These are phyloP conservation scores for Penicillium taxi DNA, from an alignment of 495 filamentous ascomycete genomes.

Conservation along the genomic window DNA sequence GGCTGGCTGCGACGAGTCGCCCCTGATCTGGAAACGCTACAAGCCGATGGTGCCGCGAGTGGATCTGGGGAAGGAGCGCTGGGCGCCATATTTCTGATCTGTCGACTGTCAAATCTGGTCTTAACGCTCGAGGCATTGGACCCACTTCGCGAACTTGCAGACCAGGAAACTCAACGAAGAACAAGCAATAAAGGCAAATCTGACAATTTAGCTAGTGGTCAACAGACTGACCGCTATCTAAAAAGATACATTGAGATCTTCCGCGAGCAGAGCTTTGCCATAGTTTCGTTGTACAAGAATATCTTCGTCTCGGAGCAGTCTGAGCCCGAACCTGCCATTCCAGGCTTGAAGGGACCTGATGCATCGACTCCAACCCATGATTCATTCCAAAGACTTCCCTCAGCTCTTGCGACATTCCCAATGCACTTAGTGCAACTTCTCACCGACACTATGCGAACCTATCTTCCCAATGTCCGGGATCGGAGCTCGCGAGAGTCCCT, in stretches of 20 bases:
- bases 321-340: slow-evolving; percentile 25
- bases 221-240: slow-evolving; percentile 89
- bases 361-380: slow-evolving; percentile 26
- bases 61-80: slow-evolving; percentile 53
- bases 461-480: slow-evolving; percentile 79
- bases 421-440: slow-evolving; percentile 78
- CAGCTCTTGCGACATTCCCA: slow-evolving; percentile 75
- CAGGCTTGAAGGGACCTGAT: slow-evolving; percentile 21
- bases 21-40: slow-evolving; percentile 59
- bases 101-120: slow-evolving; percentile 70
- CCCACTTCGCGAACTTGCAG: slow-evolving; percentile 78
- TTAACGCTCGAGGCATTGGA: slow-evolving; percentile 77
- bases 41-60: slow-evolving; percentile 32
- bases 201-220: slow-evolving; percentile 59
- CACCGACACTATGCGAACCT: slow-evolving; percentile 64
- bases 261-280: slow-evolving; percentile 93
- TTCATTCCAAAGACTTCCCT: slow-evolving; percentile 61
- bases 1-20: slow-evolving; percentile 84
- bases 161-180: slow-evolving; percentile 63
- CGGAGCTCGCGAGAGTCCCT: slow-evolving; percentile 72
- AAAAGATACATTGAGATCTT: slow-evolving; percentile 98
- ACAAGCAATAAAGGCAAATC: slow-evolving; percentile 18
- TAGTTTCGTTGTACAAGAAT: slow-evolving; percentile 83
- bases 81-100: slow-evolving; percentile 80
- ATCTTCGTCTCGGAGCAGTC: slow-evolving; percentile 62